Evolutionary conservation across 2,329 filamentous ascomycete genomes (phyloP).

Genomic region (Claviceps humidiphila): DNA sequence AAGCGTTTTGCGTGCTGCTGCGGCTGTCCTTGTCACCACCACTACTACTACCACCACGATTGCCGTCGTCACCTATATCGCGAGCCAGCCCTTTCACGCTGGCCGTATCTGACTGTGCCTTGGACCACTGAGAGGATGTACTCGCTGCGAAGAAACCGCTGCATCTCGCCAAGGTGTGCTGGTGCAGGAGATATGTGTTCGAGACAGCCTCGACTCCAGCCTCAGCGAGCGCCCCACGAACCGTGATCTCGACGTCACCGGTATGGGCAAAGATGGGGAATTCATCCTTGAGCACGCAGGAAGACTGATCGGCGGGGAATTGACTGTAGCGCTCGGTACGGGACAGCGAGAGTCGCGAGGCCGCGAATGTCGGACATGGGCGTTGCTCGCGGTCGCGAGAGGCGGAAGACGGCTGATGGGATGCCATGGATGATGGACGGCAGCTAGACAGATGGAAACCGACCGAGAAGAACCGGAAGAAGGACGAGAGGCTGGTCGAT

Average conservation of each 20-base stretch:
- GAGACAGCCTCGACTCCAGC: conserved; percentile 39
- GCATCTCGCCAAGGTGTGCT: conserved; percentile 75
- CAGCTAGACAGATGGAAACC: not conserved
- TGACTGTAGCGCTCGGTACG: conserved; percentile 62
- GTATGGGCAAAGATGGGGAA: conserved; percentile 78
- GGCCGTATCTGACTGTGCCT: conserved; percentile 15
- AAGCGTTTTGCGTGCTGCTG: not conserved
- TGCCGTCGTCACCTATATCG: not conserved
- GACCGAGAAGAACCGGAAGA: too few species aligned
- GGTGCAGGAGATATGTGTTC: conserved; percentile 76
- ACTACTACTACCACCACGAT: not conserved
- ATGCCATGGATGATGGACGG: conserved; percentile 43
- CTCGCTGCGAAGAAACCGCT: conserved; percentile 89
- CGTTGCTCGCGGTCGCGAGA: conserved; percentile 1
- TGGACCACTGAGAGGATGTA: conserved; percentile 63
- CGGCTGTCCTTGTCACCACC: not conserved
- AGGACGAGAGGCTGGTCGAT: too few species aligned
- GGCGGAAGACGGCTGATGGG: conserved; percentile 26
- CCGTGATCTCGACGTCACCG: conserved; percentile 82
- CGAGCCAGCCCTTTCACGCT: conserved; percentile 35
- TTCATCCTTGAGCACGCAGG: conserved; percentile 67
- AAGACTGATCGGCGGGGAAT: conserved; percentile 62
- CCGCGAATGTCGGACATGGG: conserved; percentile 30
- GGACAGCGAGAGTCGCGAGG: conserved; percentile 46
- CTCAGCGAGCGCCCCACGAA: conserved; percentile 46